Conservation (phyloP, 495 filamentous ascomycete species). For the Niebla homalea region DNA sequence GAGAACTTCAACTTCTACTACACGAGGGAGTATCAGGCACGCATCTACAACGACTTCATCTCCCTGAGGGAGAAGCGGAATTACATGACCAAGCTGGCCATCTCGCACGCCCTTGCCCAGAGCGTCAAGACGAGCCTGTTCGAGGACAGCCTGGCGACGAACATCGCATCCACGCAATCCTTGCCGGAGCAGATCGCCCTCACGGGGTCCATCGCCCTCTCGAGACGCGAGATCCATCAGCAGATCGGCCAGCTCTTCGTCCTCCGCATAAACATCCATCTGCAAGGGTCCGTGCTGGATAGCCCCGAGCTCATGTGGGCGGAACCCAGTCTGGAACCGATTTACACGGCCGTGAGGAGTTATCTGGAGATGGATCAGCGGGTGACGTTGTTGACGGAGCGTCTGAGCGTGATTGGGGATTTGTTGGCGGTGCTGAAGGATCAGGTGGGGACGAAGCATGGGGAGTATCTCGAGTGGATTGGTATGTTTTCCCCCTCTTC, state of each 20-base stretch:
- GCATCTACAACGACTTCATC: constrained; percentile 99
- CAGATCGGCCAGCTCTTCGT: constrained; percentile 98
- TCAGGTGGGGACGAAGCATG: constrained; percentile 91
- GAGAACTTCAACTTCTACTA: constrained; percentile 99
- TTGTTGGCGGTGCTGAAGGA: constrained; percentile 89
- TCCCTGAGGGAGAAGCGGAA: constrained; percentile 80
- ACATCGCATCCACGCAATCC: constrained; percentile 77
- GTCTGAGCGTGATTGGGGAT: constrained; percentile 88
- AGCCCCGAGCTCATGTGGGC: constrained; percentile 97
- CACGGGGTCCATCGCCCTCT: constrained; percentile 80
- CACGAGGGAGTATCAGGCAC: constrained; percentile 87
- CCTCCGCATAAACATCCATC: constrained; percentile 89
- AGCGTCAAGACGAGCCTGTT: constrained; percentile 97
- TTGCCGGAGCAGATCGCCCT: constrained; percentile 81
- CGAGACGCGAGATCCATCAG: constrained; percentile 84
- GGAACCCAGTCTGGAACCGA: constrained; percentile 87
- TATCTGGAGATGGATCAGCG: constrained; percentile 98
- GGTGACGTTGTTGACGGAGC: constrained; percentile 77
- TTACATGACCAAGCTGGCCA: constrained; percentile 96
- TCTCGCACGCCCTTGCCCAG: constrained; percentile 87
- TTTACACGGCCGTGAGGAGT: constrained; percentile 86
- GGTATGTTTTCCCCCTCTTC: constrained; percentile 37
- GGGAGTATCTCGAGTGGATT: constrained; percentile 92
- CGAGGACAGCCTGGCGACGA: constrained; percentile 88
- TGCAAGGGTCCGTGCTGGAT: constrained; percentile 94